Base-by-base conservation (phyloP, 2,329 filamentous ascomycete genomes). In the Penicillium sp. region DNA sequence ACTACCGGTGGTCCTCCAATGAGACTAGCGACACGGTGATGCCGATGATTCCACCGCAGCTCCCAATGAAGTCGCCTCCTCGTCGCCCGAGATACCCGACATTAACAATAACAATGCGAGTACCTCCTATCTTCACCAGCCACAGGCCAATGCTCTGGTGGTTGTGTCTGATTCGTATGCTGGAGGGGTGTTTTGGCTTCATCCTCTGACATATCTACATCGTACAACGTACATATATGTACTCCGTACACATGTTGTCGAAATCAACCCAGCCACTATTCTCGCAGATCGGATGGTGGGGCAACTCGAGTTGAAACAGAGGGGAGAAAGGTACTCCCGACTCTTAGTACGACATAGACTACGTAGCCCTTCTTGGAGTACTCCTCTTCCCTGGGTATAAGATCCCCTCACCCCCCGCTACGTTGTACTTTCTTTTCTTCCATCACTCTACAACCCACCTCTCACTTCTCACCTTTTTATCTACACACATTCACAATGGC, bases 401-500 rank as follows among this genome's bases (percentile, higher is more conserved):
- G 60, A 59, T 44, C 43, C 54, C 49, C 52, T 50, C 45, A 25
- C 51, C 36, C 19, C 51, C 43, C 39, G 4, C 13, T 27, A 31
- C 29, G 15, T 36, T 16, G 19, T 21, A 16, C 36, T 38, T 13
- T 33, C 46, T 29, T 55, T 43, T 45, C n/a, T 41, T 25, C 29
- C 50, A 55, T 36, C 41, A 55, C 51, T 31, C 27, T 48, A 54
- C 53, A 55, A 56, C 27, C 19, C 46, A 36, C 38, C 13, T 54
- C n/a, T 47, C 57, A 33, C 33, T 52, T 49, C 27, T 44, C 48
- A 31, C 49, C 34, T 21, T 39, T 31, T 36, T n/a, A 55, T 55
- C n/a, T 51, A 51, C 23, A 55, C 38, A 60, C 5, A 64, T 50
- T 55, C 62, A 73, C 43, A 61, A 75, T 73, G 72, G 67, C 67